Base-by-base conservation (phyloP, 2,329 filamentous ascomycete genomes). In the Coleophoma cylindrospora region DNA sequence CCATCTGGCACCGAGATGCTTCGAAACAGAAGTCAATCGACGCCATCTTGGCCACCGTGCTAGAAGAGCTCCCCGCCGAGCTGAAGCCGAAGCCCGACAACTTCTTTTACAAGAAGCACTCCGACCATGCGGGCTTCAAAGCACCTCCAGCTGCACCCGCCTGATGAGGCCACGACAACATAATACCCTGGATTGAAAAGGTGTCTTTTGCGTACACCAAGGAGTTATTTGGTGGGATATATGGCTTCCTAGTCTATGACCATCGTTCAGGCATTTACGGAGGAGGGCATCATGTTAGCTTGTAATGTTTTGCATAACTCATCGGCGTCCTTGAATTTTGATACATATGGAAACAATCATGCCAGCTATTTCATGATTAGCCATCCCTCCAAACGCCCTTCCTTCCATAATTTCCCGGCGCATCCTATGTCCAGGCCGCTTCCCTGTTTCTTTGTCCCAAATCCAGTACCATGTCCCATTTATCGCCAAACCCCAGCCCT, bases 1-100 rank as follows among this genome's bases (percentile, higher is more conserved):
- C 88, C 60, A 81, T 97, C 63, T 97, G 92, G 92, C 94, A 96
- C 72, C 89, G 94, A 55, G 87, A 95, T 63, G 84, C 85, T 19
- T 84, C 83, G 53, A 91, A 94, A 69, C 77, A 89, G 63, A 83
- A 80, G 59, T 94, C 90, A 6, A 80, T 94, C 59, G 83, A 92
- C 64, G 80, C 76, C 55, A 77, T 96, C 52, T 76, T 91, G 45
- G 73, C 81, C 54, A 86, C 82, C 44, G 84, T 96, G 47, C 73
- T 95, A 44, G 79, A 84, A 47, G 81, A 88, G 57, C 74, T 96
- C 32, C 86, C 86, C 6, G 71, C 77, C 1, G 87, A 94, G 64
- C 71, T 95, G 57, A 76, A 76, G 51, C 89, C 89, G 37, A 87
- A 86, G 71, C 64, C 79, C 43, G 81, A 84, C 52, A 82, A 81